Conservation (phyloP, 2,329 filamentous ascomycete species). For the Zymoseptoria ardabiliae region DNA sequence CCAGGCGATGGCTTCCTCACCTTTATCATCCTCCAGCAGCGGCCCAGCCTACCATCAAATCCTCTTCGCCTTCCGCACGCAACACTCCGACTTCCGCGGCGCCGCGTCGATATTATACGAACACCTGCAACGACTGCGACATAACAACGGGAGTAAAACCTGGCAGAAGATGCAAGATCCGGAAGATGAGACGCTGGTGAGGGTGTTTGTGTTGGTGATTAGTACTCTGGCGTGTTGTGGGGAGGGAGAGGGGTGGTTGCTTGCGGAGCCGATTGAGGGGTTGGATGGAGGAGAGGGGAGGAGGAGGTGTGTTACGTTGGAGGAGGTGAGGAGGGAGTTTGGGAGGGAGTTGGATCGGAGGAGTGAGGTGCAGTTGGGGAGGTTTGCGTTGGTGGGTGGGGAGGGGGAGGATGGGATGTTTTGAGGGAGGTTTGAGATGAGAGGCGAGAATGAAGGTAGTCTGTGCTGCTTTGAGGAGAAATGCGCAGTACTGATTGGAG, state of each 20-base stretch:
- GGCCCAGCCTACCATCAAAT: constrained; percentile 73
- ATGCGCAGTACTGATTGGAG: too few species aligned
- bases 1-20: constrained; percentile 52
- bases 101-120: constrained; percentile 53
- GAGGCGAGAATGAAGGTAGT: too few species aligned
- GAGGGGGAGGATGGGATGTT: constrained; percentile 31
- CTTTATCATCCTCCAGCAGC: constrained; percentile 23
- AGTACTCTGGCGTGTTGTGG: constrained; percentile 86
- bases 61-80: constrained; percentile 83
- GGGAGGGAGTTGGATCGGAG: constrained; percentile 83
- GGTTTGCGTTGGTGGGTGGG: constrained; percentile 64
- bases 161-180: constrained; percentile 25
- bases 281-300: constrained; percentile 38
- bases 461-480: too few species aligned
- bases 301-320: constrained; percentile 74
- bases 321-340: constrained; percentile 81
- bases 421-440: constrained; percentile 1
- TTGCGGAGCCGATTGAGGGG: constrained; percentile 44
- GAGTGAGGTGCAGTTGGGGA: constrained; percentile 77
- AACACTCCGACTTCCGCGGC: constrained; percentile 78
- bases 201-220: constrained; percentile 83
- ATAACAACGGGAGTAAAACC: constrained; percentile 8
- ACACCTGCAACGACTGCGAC: constrained; percentile 45
- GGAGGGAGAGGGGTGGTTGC: constrained; percentile 76
- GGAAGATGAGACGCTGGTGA: constrained; percentile 52